Evolutionary conservation across 495 filamentous ascomycete species (phyloP).

Genomic region (Rusavskia elegans): DNA sequence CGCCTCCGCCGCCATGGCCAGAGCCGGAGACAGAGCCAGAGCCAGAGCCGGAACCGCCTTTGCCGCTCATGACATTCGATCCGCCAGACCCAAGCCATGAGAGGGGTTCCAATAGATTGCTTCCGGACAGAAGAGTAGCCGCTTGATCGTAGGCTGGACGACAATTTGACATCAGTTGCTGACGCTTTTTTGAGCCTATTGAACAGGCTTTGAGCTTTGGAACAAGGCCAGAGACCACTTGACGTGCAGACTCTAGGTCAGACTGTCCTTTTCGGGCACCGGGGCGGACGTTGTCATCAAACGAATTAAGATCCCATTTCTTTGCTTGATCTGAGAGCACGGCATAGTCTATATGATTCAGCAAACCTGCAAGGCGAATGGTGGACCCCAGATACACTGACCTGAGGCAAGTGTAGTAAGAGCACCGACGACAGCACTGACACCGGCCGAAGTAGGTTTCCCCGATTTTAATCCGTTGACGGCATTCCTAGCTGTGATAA

Average conservation of each 20-base stretch:
- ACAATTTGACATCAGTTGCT: too few relatives aligned
- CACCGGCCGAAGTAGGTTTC: background rate
- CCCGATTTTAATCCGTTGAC: background rate
- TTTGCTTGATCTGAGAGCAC: background rate
- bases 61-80: too few relatives aligned
- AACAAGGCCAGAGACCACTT: background rate
- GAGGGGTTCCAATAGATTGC: background rate
- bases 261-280: background rate
- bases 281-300: background rate
- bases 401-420: background rate
- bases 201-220: background rate
- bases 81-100: background rate
- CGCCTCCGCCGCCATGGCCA: too few relatives aligned
- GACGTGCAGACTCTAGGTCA: background rate
- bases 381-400: background rate
- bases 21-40: too few relatives aligned
- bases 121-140: background rate
- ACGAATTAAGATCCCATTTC: background rate
- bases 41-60: too few relatives aligned
- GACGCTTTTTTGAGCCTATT: too few relatives aligned
- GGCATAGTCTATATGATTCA: background rate
- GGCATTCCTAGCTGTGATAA: background rate
- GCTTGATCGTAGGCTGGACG: background rate
- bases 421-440: background rate
- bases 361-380: background rate